Evolutionary conservation across 2,329 filamentous ascomycete species (phyloP).

Genomic region (Aspergillus quadrilineatus): DNA sequence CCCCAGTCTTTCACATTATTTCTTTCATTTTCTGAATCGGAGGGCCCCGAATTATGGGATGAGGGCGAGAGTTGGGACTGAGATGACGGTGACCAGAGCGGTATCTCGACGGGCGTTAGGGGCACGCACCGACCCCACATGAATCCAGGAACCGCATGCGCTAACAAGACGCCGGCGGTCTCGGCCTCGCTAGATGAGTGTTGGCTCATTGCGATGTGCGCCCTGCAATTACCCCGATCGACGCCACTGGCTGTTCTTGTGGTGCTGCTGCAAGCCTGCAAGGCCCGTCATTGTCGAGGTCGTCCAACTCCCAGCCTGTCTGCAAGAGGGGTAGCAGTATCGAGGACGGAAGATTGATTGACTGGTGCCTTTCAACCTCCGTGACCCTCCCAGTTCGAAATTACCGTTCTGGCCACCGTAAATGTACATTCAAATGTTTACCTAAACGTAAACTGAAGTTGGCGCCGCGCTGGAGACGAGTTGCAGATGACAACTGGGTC

Average conservation of each 20-base stretch:
- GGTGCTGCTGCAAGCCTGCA: slow-evolving; percentile 5
- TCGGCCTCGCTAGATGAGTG: slow-evolving; percentile 22
- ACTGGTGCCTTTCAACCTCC: background rate
- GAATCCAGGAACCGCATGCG: slow-evolving; percentile 20
- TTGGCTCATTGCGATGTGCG: slow-evolving; percentile 23
- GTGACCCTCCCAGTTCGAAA: background rate
- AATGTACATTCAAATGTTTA: too few species aligned
- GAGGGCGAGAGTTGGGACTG: background rate
- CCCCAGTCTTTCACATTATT: background rate
- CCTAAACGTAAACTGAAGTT: background rate
- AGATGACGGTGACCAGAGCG: background rate
- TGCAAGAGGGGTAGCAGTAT: background rate
- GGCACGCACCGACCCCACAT: slow-evolving; percentile 23
- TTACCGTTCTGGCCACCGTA: too few species aligned
- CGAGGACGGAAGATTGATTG: background rate
- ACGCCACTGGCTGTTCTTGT: slow-evolving; percentile 10
- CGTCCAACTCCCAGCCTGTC: background rate
- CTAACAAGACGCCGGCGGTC: slow-evolving; percentile 26
- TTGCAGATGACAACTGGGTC: background rate
- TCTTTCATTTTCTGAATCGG: background rate
- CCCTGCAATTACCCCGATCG: slow-evolving; percentile 15
- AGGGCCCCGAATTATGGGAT: background rate
- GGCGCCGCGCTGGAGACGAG: background rate
- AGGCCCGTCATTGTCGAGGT: slow-evolving; percentile 7
- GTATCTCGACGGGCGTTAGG: background rate